phyloP scores from a whole-genome alignment of 768 basidiomycete genomes.

The Mycena epipterygia region DNA sequence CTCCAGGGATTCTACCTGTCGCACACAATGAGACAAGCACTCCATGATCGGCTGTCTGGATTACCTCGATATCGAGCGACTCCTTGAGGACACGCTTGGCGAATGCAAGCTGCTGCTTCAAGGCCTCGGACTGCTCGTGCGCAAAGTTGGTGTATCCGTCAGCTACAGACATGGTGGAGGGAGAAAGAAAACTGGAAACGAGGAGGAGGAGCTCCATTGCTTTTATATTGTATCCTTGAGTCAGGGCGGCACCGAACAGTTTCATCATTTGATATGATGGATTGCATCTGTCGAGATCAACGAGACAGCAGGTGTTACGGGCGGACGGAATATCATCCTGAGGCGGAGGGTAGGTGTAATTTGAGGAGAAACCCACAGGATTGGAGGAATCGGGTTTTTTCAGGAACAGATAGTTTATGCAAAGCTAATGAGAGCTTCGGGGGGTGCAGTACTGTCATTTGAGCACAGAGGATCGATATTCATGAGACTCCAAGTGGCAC shows the following conservation, averaged over 20 bases:
- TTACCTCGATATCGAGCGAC: constrained; percentile 26
- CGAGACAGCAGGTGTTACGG: not conserved
- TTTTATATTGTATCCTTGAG: constrained; percentile 12
- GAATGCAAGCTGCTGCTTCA: constrained; percentile 10
- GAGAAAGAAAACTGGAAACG: not conserved
- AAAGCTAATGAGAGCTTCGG: too few relatives aligned
- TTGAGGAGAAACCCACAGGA: not conserved
- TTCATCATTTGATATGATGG: constrained; percentile 17
- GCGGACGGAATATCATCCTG: not conserved
- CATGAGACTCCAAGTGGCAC: too few relatives aligned
- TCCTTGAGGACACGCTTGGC: constrained; percentile 25
- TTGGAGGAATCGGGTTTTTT: not conserved
- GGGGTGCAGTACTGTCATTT: too few relatives aligned
- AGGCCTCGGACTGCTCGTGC: constrained; percentile 26
- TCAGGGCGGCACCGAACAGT: constrained; percentile 5
- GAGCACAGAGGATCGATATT: too few relatives aligned
- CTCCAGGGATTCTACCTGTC: constrained; percentile 27
- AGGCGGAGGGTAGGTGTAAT: not conserved
- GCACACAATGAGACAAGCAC: not conserved
- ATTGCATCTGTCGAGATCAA: constrained; percentile 8
- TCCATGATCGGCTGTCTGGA: not conserved
- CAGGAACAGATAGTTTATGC: too few relatives aligned
- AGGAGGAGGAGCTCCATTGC: not conserved
- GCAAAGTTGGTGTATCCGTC: constrained; percentile 12
- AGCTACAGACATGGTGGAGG: constrained; percentile 23